Base-by-base conservation (phyloP, 2,329 filamentous ascomycete species). In the Chaetomiaceae sp. region DNA sequence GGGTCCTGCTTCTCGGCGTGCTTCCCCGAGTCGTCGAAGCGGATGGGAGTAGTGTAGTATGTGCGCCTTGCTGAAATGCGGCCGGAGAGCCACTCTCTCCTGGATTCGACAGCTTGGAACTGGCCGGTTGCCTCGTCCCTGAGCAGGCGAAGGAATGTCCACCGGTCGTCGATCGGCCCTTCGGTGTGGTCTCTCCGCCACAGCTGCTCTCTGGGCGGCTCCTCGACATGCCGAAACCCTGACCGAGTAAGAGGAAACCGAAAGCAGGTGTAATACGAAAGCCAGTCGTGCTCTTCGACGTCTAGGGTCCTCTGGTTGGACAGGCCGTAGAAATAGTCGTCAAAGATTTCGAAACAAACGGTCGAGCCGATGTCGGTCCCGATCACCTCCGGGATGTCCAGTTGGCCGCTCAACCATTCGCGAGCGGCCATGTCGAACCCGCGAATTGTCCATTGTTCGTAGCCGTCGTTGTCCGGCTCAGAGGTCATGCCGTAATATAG, bases 91-190 rank as follows among this genome's bases (percentile, higher is more conserved):
- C 84, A 90, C 66, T 91, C 88, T 25, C 82, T 83, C 14, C 88
- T 77, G 27, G 79, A 80, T 66, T 91, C 88, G 0, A 88, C 68
- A 17, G 89, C 83, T 47, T 79, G 73, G 1, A 87, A 68, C 14
- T 75, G 67, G 1, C 82, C 81, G 0, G 78, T 83, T 11, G 62
- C 61, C 55, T 88, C 82, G 54, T 88, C 81, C 31, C 72, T 74
- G 25, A 81, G 76, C 1, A 91, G 71, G 4, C 78, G 78, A 3
- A 91, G 70, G 53, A 83, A 80, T 0, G 81, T 85, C 87, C 87
- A 91, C 3, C 85, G 79, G 61, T 90, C 84, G 59, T 91, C 86
- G 15, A 90, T 82, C 0, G 85, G 80, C 0, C 87, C 87, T 65
- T 91, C 87, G 25, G 71, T 72, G 60, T 89, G 83, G 46, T 85